Evolutionary conservation across 192 early-diverging fungal species (phyloP).

Genomic region (Coemansia sp.): DNA sequence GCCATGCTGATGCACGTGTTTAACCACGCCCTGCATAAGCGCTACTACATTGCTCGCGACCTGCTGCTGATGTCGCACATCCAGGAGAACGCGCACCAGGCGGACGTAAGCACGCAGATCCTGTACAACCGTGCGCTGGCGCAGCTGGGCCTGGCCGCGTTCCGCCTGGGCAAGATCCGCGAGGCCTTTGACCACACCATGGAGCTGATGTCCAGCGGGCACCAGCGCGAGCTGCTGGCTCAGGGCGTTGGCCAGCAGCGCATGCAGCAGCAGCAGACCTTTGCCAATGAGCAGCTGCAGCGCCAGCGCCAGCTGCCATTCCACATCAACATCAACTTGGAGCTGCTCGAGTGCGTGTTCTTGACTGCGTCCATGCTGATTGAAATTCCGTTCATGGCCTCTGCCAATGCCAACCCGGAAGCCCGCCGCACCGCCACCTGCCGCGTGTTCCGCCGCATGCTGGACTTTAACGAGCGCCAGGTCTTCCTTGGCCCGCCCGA

Average conservation of each 20-base stretch:
- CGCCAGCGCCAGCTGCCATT: constrained; percentile 96
- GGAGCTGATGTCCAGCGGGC: constrained; percentile 81
- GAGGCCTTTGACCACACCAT: constrained; percentile 84
- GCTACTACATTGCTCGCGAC: constrained; percentile 89
- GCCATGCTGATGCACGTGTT: constrained; percentile 97
- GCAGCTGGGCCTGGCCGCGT: constrained; percentile 94
- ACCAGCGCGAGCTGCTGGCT: constrained; percentile 91
- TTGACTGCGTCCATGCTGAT: constrained; percentile 93
- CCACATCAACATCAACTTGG: constrained; percentile 99
- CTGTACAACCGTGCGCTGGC: constrained; percentile 95
- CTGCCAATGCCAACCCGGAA: constrained; percentile 58
- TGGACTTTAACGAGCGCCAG: constrained; percentile 95
- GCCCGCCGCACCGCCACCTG: constrained; percentile 75
- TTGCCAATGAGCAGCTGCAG: constrained; percentile 90
- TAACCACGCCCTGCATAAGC: constrained; percentile 95
- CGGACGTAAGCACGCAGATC: constrained; percentile 89
- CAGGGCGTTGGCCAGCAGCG: constrained; percentile 79
- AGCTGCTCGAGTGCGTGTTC: constrained; percentile 96
- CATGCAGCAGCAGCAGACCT: constrained; percentile 70
- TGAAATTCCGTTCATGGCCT: constrained; percentile 96
- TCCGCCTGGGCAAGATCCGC: constrained; percentile 88
- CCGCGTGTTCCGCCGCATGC: constrained; percentile 87
- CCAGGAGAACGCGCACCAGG: constrained; percentile 87
- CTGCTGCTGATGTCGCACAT: constrained; percentile 98
- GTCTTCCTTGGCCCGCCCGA: constrained; percentile 96